Evolutionary conservation across 2,329 filamentous ascomycete genomes (phyloP).

Genomic region (Colletotrichum nymphaeae): DNA sequence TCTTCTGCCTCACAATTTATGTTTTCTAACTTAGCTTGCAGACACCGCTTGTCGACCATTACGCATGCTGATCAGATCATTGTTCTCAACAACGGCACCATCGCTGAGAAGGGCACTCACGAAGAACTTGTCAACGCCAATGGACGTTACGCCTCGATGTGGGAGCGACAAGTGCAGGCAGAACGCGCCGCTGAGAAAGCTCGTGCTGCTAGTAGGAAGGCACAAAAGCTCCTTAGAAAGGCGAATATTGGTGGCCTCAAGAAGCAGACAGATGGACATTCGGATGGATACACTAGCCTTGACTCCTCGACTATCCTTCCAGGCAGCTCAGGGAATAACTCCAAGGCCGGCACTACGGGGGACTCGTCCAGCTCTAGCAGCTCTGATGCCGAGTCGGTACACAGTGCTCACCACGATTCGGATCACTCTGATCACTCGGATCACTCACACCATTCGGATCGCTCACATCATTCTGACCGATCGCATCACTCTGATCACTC

Average conservation of each 20-base stretch:
- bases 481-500: not conserved
- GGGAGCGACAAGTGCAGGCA: conserved; percentile 87
- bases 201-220: conserved; percentile 53
- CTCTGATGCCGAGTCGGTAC: conserved; percentile 52
- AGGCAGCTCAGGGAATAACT: conserved; percentile 46
- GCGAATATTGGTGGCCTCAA: conserved; percentile 58
- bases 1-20: conserved; percentile 36
- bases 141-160: conserved; percentile 86
- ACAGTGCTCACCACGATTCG: conserved; percentile 39
- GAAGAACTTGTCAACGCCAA: conserved; percentile 76
- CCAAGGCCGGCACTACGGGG: conserved; percentile 43
- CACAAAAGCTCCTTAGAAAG: conserved; percentile 58
- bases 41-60: conserved; percentile 86
- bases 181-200: conserved; percentile 76
- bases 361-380: conserved; percentile 46
- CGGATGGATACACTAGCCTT: conserved; percentile 59
- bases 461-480: conserved; percentile 13
- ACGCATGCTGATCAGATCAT: conserved; percentile 88
- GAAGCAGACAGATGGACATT: conserved; percentile 53
- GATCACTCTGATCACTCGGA: conserved; percentile 15
- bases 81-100: conserved; percentile 80
- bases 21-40: conserved; percentile 44
- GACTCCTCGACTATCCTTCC: conserved; percentile 56
- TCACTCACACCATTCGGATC: not conserved
- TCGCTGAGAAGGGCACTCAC: conserved; percentile 84